phyloP scores from a whole-genome alignment of 2,329 filamentous ascomycete genomes.

The Reticulascus tulasneorum region DNA sequence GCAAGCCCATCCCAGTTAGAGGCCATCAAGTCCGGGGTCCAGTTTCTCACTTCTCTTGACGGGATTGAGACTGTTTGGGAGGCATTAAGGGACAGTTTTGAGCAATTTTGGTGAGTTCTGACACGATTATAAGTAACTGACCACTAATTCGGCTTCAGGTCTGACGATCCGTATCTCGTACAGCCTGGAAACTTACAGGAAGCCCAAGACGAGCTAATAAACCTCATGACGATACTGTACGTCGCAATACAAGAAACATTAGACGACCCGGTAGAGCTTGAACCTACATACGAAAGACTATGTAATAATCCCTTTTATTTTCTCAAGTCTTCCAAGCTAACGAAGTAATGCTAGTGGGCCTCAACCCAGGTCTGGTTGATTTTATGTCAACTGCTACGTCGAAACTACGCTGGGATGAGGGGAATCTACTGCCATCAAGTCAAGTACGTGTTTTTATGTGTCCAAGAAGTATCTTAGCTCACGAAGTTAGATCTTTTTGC shows the following conservation, averaged over 20 bases:
- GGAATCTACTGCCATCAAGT: slow-evolving; percentile 56
- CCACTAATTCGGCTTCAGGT: slow-evolving; percentile 35
- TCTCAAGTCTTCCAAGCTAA: slow-evolving; percentile 4
- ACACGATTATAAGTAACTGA: background rate
- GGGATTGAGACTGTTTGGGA: slow-evolving; percentile 50
- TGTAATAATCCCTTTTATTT: slow-evolving; percentile 33
- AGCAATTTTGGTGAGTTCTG: slow-evolving; percentile 46
- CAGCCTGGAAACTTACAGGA: slow-evolving; percentile 41
- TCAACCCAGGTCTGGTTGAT: slow-evolving; percentile 66
- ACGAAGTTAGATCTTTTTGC: slow-evolving; percentile 60
- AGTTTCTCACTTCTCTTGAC: slow-evolving; percentile 46
- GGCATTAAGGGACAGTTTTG: slow-evolving; percentile 44
- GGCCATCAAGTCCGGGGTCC: slow-evolving; percentile 53
- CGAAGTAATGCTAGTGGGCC: slow-evolving; percentile 36
- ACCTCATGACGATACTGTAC: slow-evolving; percentile 61
- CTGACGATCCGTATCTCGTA: slow-evolving; percentile 39
- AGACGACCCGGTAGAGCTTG: slow-evolving; percentile 47
- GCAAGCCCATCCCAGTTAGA: slow-evolving; percentile 55
- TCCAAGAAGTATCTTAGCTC: slow-evolving; percentile 10
- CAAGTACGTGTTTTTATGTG: slow-evolving; percentile 48
- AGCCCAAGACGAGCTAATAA: slow-evolving; percentile 56
- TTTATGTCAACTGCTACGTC: slow-evolving; percentile 68
- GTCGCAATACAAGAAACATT: slow-evolving; percentile 54
- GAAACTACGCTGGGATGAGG: slow-evolving; percentile 70
- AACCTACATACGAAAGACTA: slow-evolving; percentile 43